Percentiles rank a stretch among this genome's conserved stretches.
Conservation (phyloP, 2,329 filamentous ascomycete genomes). For the Colletotrichum chlorophyti region DNA sequence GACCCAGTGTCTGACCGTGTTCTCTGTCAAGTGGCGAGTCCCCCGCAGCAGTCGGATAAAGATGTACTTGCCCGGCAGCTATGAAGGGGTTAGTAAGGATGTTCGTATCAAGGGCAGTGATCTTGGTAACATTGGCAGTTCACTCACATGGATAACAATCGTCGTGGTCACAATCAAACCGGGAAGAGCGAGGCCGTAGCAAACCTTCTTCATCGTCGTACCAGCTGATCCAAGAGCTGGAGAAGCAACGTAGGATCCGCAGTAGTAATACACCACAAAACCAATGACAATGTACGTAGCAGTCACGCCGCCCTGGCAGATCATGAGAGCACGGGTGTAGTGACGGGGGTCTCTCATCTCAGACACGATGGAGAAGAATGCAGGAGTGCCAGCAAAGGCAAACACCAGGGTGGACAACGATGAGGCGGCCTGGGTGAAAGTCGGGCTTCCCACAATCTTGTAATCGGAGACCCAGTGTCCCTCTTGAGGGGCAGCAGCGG, state of each 20-base stretch:
- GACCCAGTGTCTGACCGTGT: conserved; percentile 38
- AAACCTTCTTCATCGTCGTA: conserved; percentile 47
- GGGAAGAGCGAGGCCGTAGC: conserved; percentile 47
- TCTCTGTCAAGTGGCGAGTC: conserved; percentile 38
- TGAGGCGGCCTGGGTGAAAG: conserved; percentile 54
- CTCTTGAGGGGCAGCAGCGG: conserved; percentile 32
- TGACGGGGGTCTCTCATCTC: conserved; percentile 42
- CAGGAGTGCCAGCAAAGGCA: conserved; percentile 44
- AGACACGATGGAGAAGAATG: conserved; percentile 41
- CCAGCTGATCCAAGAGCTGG: conserved; percentile 55
- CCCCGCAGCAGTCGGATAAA: conserved; percentile 36
- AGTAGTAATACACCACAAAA: conserved; percentile 52
- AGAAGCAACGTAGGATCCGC: conserved; percentile 52
- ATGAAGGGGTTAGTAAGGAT: background rate
- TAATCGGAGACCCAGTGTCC: conserved; percentile 36
- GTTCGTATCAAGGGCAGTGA: no score
- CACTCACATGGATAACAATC: conserved; percentile 37
- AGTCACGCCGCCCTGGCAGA: conserved; percentile 37
- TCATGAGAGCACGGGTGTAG: conserved; percentile 38
- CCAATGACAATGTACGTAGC: conserved; percentile 41
- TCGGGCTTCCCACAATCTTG: conserved; percentile 64
- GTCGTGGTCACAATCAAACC: conserved; percentile 37
- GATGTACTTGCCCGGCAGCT: conserved; percentile 36
- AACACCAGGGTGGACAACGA: conserved; percentile 44
- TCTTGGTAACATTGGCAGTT: fast-evolving